A percentile compares a stretch with the other conserved stretches of the same genome.
Conservation (phyloP, 2,329 filamentous ascomycete genomes). For the Trichoderma simmonsii region DNA sequence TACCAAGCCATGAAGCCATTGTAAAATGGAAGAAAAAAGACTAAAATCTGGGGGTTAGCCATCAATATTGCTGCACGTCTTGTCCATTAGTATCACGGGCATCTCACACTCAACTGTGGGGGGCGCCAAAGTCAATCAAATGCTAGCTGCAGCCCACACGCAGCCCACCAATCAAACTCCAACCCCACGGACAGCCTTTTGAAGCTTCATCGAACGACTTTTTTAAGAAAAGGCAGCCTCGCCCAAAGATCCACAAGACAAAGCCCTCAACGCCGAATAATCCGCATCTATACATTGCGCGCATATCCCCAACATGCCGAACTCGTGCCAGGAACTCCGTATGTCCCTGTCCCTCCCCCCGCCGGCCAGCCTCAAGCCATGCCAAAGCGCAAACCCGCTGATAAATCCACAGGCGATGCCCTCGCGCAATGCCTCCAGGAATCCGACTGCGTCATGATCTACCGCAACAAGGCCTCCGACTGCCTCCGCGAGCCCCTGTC, state of each 20-base stretch:
- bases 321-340: conserved; percentile 97
- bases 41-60: background rate
- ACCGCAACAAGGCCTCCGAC: conserved; percentile 81
- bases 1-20: background rate
- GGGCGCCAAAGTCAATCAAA: background rate
- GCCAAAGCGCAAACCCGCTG: background rate
- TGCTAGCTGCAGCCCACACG: background rate
- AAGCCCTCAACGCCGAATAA: background rate
- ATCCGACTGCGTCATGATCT: conserved; percentile 92
- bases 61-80: background rate
- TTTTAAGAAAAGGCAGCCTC: background rate
- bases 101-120: background rate
- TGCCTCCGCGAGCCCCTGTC: conserved; percentile 81
- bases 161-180: conserved; percentile 2
- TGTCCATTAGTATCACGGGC: background rate
- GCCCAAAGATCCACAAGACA: background rate
- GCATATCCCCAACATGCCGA: conserved; percentile 64
- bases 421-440: conserved; percentile 93
- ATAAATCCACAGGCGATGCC: conserved; percentile 66
- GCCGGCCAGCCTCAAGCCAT: background rate
- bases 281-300: background rate
- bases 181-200: background rate
- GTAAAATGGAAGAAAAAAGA: background rate
- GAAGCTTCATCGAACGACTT: conserved; percentile 10
- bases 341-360: conserved; percentile 37